Percentiles rank a stretch among this genome's conserved stretches.
These are phyloP conservation scores for Metschnikowia cubensis DNA, from an alignment of 805 yeast species.

Conservation along the genomic window DNA sequence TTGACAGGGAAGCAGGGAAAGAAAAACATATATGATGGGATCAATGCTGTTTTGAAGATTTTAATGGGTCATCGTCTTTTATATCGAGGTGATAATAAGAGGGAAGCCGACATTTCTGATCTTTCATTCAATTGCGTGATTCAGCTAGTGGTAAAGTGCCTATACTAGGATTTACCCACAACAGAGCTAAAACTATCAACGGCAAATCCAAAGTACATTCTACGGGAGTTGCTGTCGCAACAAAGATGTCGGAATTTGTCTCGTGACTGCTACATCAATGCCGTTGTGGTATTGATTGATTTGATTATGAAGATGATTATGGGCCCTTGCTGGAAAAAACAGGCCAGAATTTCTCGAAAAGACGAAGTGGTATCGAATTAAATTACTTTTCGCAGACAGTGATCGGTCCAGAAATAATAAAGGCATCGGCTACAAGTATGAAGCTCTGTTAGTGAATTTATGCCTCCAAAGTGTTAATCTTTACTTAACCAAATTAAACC, in stretches of 20 bases:
- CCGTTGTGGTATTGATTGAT: constrained; percentile 10
- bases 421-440: background rate
- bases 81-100: constrained; percentile 3
- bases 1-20: background rate
- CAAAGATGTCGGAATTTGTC: constrained; percentile 6
- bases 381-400: constrained; percentile 1
- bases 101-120: constrained; percentile 3
- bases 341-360: constrained; percentile 2
- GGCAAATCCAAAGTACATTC: background rate
- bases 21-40: background rate
- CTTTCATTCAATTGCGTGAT: background rate
- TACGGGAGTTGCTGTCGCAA: constrained; percentile 1
- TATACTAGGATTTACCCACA: background rate
- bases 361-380: constrained; percentile 1
- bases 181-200: background rate
- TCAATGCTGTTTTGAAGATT: constrained; percentile 6
- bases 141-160: constrained; percentile 1
- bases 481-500: no score
- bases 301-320: constrained; percentile 3
- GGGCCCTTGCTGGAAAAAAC: constrained; percentile 1
- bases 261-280: constrained; percentile 7
- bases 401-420: background rate
- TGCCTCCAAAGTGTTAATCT: background rate
- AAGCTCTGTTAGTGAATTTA: background rate
- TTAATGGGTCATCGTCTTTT: constrained; percentile 6